Evolutionary conservation across 2,329 filamentous ascomycete genomes (phyloP), one percentile per base, ranked within the genome.

Genomic region (Mollisiaceae sp.): DNA sequence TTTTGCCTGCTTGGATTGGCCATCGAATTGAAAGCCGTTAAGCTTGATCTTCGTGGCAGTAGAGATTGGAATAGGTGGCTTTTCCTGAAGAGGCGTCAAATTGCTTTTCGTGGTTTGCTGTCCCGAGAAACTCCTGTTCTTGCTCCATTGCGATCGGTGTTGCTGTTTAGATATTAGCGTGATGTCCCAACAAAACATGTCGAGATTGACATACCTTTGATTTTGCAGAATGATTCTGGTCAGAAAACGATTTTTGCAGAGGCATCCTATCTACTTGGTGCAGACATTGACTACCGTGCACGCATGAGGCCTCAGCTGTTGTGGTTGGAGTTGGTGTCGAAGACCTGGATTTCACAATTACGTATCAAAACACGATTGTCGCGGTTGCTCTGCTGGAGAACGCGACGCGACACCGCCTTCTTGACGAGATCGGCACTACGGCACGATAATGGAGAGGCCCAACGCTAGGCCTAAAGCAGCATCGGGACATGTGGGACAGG

Each of bases 21-120:
- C 65, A 20, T 81, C 79, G 68, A 87, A 89, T 63, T 85, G 85
- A 73, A 86, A 86, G 38, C 78, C 78, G 65, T 83, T 84, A 38
- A 90, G 80, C 72, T 89, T 90, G 68, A 79, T 85, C 73, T 86
- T 89, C 12, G 87, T 88, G 9, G 80, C 80, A 38, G 85, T 81
- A 45, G 87, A 89, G 36, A 78, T 65, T 41, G 72, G 72, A 35
- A 75, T 39, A 1, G 72, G 70, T 14, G 70, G 72, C 58, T 74
- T 74, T 27, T 74, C 72, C 57, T 71, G 70, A 15, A 73, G 50
- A 39, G 71, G 71, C 56, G 71, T 76, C 6, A 67, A 35, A 55
- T 70, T 66, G 24, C 66, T 4, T 8, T 65, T 71, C 27, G 66
- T 41, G 11, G 41, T 41, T 45, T 68, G 68, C 22, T 63, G 68